Percentiles rank a stretch among this genome's conserved stretches.
Evolutionary conservation across 306 rosid genomes (phyloP).

Genomic region (Oemleria cerasiformis): DNA sequence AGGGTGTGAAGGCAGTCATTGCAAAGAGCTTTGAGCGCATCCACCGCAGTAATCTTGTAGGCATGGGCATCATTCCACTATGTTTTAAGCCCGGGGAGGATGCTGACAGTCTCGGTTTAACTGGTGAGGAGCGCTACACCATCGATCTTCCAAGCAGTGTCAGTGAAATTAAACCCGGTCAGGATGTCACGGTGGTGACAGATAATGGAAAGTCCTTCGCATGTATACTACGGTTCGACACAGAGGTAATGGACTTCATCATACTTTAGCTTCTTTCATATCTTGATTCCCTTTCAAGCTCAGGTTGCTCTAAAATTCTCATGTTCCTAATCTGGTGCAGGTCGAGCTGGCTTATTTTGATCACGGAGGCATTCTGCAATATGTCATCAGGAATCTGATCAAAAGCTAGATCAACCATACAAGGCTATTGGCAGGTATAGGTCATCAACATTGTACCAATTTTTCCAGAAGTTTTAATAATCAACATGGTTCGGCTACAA

Average conservation of each 20-base stretch:
- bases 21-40: constrained; percentile 93
- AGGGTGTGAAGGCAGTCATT: constrained; percentile 97
- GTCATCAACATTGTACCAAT: constrained; percentile 13
- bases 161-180: constrained; percentile 80
- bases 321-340: constrained; percentile 34
- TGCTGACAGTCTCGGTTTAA: constrained; percentile 80
- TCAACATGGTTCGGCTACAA: constrained; percentile 12
- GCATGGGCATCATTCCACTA: constrained; percentile 88
- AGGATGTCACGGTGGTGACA: constrained; percentile 66
- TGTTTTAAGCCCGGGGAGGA: constrained; percentile 88
- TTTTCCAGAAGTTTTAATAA: constrained; percentile 33
- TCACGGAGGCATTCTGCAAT: constrained; percentile 89
- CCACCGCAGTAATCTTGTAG: constrained; percentile 96
- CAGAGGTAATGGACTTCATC: constrained; percentile 55
- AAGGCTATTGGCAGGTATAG: constrained; percentile 4
- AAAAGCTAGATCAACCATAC: constrained; percentile 32
- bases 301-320: constrained; percentile 14
- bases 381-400: constrained; percentile 86
- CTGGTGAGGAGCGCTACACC: constrained; percentile 75
- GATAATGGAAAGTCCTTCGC: constrained; percentile 65
- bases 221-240: constrained; percentile 74
- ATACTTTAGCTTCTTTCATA: not conserved
- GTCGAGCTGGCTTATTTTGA: constrained; percentile 88
- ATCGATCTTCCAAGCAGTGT: constrained; percentile 79
- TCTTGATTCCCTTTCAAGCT: not conserved